Percentiles rank a stretch among this genome's conserved stretches.
Conservation (phyloP, 2,329 filamentous ascomycete genomes). For the Cryphonectria japonica region DNA sequence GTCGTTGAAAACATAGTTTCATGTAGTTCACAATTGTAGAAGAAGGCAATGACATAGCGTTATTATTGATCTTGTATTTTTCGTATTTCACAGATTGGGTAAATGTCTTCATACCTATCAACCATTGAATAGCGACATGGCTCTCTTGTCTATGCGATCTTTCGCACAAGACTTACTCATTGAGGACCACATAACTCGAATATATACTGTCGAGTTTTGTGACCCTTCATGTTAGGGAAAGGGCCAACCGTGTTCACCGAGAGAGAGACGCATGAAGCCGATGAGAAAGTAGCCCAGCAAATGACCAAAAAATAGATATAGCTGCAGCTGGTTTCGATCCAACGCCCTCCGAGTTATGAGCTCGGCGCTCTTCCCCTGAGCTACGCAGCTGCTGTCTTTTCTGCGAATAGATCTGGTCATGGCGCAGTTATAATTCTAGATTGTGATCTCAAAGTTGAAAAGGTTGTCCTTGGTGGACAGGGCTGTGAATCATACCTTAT, state of each 20-base stretch:
- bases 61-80: neutral
- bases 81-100: neutral
- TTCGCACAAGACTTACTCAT: neutral
- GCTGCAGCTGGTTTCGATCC: conserved; percentile 28
- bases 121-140: too few species aligned
- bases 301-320: conserved; percentile 7
- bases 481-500: neutral
- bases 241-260: too few species aligned
- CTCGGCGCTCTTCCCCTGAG: conserved; percentile 29
- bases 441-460: neutral
- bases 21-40: neutral
- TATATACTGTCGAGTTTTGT: neutral
- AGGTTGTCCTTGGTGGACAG: neutral
- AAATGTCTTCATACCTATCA: too few species aligned
- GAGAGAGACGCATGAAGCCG: too few species aligned
- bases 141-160: neutral
- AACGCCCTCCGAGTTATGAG: conserved; percentile 30
- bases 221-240: too few species aligned
- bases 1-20: conserved; percentile 6
- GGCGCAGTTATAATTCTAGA: neutral
- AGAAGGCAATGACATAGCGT: conserved; percentile 2
- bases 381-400: conserved; percentile 22
- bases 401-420: neutral
- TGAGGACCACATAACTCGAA: neutral
- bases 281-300: too few species aligned